Evolutionary conservation across 2,329 filamentous ascomycete species (phyloP).

Genomic region (Penicillium griseofulvum): DNA sequence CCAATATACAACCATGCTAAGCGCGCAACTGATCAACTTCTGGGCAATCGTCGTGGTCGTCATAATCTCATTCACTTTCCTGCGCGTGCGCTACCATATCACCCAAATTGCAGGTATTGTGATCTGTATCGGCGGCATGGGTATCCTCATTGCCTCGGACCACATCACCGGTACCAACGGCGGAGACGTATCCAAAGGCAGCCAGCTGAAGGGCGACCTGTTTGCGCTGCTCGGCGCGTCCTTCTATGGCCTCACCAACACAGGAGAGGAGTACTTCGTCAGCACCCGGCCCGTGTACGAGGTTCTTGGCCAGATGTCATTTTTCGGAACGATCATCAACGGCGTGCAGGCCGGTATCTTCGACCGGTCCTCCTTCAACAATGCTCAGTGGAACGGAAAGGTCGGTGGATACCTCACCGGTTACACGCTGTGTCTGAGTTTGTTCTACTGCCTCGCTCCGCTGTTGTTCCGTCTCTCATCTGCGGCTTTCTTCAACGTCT

Average conservation of each 20-base stretch:
- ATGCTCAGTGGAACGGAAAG: slow-evolving; percentile 62
- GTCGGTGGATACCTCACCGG: slow-evolving; percentile 83
- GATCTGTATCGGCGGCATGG: slow-evolving; percentile 86
- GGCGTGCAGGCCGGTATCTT: slow-evolving; percentile 89
- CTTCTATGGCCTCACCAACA: slow-evolving; percentile 87
- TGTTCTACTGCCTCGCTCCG: slow-evolving; percentile 88
- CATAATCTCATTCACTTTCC: slow-evolving; percentile 73
- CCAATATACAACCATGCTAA: slow-evolving; percentile 85
- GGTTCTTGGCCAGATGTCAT: slow-evolving; percentile 83
- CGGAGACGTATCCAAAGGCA: slow-evolving; percentile 54
- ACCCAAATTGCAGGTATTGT: slow-evolving; percentile 84
- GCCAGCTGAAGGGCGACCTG: slow-evolving; percentile 85
- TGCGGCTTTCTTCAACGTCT: slow-evolving; percentile 96
- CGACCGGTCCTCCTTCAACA: slow-evolving; percentile 70
- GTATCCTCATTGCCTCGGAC: slow-evolving; percentile 80
- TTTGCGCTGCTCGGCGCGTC: slow-evolving; percentile 87
- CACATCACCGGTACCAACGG: slow-evolving; percentile 74
- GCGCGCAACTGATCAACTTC: slow-evolving; percentile 94
- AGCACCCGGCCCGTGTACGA: slow-evolving; percentile 84
- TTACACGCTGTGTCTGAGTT: slow-evolving; percentile 75
- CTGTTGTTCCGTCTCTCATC: slow-evolving; percentile 84
- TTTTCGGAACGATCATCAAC: slow-evolving; percentile 88
- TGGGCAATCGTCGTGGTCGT: slow-evolving; percentile 97
- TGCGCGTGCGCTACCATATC: slow-evolving; percentile 84
- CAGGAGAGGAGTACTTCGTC: slow-evolving; percentile 92